Evolutionary conservation across 768 basidiomycete genomes (phyloP), one percentile per base, ranked within the genome.

Genomic region (Mycena pura): DNA sequence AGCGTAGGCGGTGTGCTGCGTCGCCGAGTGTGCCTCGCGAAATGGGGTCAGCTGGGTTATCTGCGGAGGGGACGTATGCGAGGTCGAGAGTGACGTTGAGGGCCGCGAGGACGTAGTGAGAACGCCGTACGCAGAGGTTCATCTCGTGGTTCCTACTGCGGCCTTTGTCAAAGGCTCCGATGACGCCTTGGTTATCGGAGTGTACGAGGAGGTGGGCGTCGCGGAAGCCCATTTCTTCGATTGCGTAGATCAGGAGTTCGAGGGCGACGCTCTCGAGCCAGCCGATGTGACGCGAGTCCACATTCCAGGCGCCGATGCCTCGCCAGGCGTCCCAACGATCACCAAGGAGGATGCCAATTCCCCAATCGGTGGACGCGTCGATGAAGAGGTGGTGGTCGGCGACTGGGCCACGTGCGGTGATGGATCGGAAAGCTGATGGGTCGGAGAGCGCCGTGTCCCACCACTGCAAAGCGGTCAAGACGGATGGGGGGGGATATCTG

Each of bases 361-460:
- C 73, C 62, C 66, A 73, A 13, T 56, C 48, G 0, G 67, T 70
- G 3, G 72, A 72, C 5, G 73, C 71, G 39, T 71, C 71, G 15
- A 51, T 50, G 24, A 27, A 53, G 9, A 60, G 25, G n/a, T 45
- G 19, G 7, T 15, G 34, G 15, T 55, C 32, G 15, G 40, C 21
- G 1, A 9, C 58, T 0, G 27, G 45, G 36, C 55, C 55, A 1
- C n/a, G 36, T 5, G 46, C 11, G 11, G 4, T 6, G 36, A 57
- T 36, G 1, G 10, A 10, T 3, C 45, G 38, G 0, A 13, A 2
- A 3, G 22, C 13, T 24, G 1, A 0, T 3, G 38, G 19, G 7
- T 5, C 1, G 0, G 34, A 27, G 1, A 57, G 36, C 4, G 17
- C 9, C 1, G 17, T 9, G 2, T 24, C 13, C 55, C 55, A 57